Conservation (phyloP, 2,329 filamentous ascomycete genomes). For the Ophiostoma perfectum region DNA sequence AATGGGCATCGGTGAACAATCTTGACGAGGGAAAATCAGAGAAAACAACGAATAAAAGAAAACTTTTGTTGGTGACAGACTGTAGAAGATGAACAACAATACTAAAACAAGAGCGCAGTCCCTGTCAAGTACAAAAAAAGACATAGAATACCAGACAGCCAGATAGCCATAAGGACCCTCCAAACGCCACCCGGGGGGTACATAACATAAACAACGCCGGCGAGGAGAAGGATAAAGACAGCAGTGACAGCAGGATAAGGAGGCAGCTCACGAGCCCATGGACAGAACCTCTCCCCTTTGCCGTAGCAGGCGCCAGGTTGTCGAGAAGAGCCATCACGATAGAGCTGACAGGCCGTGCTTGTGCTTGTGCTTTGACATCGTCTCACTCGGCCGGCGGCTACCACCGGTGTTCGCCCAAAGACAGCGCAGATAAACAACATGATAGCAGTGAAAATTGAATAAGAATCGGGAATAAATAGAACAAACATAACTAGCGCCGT, state of each 20-base stretch:
- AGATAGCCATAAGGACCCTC: neutral
- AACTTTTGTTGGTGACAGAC: neutral
- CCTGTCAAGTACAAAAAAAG: neutral
- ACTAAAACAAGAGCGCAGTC: neutral
- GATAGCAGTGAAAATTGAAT: neutral
- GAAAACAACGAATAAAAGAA: neutral
- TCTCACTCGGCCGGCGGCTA: too few relatives aligned
- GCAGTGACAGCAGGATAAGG: neutral
- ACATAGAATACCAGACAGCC: neutral
- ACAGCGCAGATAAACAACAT: neutral
- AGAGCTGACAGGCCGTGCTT: too few relatives aligned
- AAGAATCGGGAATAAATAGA: conserved; percentile 6
- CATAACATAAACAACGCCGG: neutral
- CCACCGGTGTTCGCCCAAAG: too few relatives aligned
- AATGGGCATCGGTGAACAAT: too few relatives aligned
- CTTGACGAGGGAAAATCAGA: neutral
- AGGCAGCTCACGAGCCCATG: too few relatives aligned
- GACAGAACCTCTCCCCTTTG: too few relatives aligned
- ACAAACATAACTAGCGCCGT: conserved; percentile 15
- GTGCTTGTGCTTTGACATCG: too few relatives aligned
- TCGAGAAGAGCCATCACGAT: too few relatives aligned
- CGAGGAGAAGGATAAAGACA: neutral
- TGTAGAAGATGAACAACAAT: neutral
- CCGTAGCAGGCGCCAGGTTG: too few relatives aligned
- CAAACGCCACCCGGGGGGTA: neutral